Evolutionary conservation across 2,329 filamentous ascomycete genomes (phyloP), one percentile per base, ranked within the genome.

Genomic region (Talaromyces sp.): DNA sequence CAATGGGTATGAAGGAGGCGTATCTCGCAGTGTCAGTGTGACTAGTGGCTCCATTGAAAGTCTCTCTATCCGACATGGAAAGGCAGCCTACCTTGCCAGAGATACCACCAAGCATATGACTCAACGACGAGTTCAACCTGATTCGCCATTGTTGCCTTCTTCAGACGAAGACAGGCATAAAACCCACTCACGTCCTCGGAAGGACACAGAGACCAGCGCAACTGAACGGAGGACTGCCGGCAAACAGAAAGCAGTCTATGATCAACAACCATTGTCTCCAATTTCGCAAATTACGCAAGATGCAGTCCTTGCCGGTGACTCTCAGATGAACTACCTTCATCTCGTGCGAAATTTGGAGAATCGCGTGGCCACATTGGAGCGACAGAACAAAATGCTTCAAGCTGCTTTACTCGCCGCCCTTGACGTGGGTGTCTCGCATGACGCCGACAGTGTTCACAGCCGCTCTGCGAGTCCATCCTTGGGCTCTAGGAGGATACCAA

Each of bases 351-450:
- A 72, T n/a, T 73, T 79, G 6, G 77, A 80, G 65, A 73, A 74
- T 17, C 77, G 77, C 17, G 72, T 80, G 40, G 72, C 75, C 8
- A 73, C 76, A 25, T 74, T 80, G 7, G 78, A 80, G 65, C 77
- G 76, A 15, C 78, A 80, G 60, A 80, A 80, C 68, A 76, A 76
- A 63, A 73, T 79, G 61, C 75, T 80, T 11, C 78, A 79, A 40
- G 78, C 78, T 5, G 78, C 78, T 38, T 73, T 80, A 10, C 67
- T 79, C 36, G 77, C 78, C 1, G 77, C 78, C 5, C 68, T 80
- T 31, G 76, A 79, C 61, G 74, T 75, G 5, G 76, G 76, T 6
- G 72, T 72, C 34, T 77, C 76, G 49, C 72, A 71, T 19, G 72
- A 73, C 45, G 63, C 73, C 2, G 72, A 75, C 8, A 68, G 70